A percentile compares a stretch with the other conserved stretches of the same genome.
Conservation (phyloP, 2,329 filamentous ascomycete genomes). For the Sphaerulina musiva region DNA sequence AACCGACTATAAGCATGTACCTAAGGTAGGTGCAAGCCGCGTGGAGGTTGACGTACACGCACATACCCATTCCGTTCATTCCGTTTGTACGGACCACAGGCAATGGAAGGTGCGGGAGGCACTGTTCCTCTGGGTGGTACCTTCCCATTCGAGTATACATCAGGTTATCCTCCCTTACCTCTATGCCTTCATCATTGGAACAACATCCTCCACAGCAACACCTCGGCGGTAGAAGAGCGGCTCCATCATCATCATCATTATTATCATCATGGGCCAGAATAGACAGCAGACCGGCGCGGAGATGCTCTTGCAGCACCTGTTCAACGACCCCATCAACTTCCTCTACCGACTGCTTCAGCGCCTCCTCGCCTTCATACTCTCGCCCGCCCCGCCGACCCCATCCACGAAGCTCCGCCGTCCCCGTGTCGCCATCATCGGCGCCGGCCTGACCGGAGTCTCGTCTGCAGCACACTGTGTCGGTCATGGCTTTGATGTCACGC, state of each 20-base stretch:
- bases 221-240: too few relatives aligned
- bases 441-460: slow-evolving; percentile 63
- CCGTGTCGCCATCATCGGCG: slow-evolving; percentile 45
- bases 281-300: slow-evolving; percentile 14
- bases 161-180: too few relatives aligned
- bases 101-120: too few relatives aligned
- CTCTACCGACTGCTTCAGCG: slow-evolving; percentile 61
- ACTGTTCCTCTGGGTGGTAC: too few relatives aligned
- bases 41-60: too few relatives aligned
- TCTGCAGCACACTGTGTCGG: slow-evolving; percentile 76
- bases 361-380: slow-evolving; percentile 57
- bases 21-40: too few relatives aligned
- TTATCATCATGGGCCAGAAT: neutral
- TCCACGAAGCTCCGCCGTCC: slow-evolving; percentile 53
- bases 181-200: too few relatives aligned
- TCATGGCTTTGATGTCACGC: slow-evolving; percentile 73
- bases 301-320: slow-evolving; percentile 23
- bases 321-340: slow-evolving; percentile 48
- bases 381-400: slow-evolving; percentile 62
- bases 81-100: too few relatives aligned
- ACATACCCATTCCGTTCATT: too few relatives aligned
- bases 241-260: neutral
- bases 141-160: too few relatives aligned
- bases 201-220: too few relatives aligned
- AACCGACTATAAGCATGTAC: too few relatives aligned